Evolutionary conservation across 495 filamentous ascomycete species (phyloP).

Genomic region (Mycothermus thermophilus): DNA sequence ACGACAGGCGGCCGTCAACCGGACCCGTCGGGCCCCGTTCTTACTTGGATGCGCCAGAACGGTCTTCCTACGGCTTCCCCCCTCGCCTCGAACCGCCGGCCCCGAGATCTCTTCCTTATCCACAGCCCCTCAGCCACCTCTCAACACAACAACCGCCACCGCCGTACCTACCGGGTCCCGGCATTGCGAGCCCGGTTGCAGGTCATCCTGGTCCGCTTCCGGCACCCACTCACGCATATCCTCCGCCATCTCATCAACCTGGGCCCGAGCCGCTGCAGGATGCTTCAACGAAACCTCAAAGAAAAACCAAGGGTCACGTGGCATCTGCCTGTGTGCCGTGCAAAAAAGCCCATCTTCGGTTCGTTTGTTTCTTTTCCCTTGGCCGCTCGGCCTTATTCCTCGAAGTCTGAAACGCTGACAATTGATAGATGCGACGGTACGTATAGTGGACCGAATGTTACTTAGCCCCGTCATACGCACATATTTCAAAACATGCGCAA

Average conservation of each 20-base stretch:
- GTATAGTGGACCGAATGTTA: no score
- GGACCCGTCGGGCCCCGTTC: no score
- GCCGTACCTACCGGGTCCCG: slow-evolving; percentile 23
- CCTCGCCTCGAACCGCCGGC: slow-evolving; percentile 25
- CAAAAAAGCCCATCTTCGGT: slow-evolving; percentile 83
- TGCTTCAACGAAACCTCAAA: slow-evolving; percentile 48
- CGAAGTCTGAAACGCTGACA: slow-evolving; percentile 8
- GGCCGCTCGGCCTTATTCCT: no score
- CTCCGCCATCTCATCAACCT: slow-evolving; percentile 20
- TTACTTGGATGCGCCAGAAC: slow-evolving; percentile 25
- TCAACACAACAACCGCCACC: slow-evolving; percentile 13
- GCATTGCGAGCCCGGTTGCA: slow-evolving; percentile 4
- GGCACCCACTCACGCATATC: no score
- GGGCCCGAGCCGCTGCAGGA: slow-evolving; percentile 24
- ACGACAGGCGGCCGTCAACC: no score
- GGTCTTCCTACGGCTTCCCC: slow-evolving; percentile 21
- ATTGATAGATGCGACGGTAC: slow-evolving; percentile 36
- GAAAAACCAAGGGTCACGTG: slow-evolving; percentile 89
- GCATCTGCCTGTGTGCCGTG: slow-evolving; percentile 95
- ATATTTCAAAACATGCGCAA: slow-evolving; percentile 10
- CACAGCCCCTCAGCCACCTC: slow-evolving; percentile 20
- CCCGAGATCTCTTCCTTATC: slow-evolving; percentile 23
- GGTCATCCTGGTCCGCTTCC: slow-evolving; percentile 14
- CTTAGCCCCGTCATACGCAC: slow-evolving; percentile 4
- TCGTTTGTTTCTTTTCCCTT: no score